These are phyloP conservation scores for Solanum tacnaense DNA, from an alignment of 257 asterid genomes.

Conservation along the genomic window DNA sequence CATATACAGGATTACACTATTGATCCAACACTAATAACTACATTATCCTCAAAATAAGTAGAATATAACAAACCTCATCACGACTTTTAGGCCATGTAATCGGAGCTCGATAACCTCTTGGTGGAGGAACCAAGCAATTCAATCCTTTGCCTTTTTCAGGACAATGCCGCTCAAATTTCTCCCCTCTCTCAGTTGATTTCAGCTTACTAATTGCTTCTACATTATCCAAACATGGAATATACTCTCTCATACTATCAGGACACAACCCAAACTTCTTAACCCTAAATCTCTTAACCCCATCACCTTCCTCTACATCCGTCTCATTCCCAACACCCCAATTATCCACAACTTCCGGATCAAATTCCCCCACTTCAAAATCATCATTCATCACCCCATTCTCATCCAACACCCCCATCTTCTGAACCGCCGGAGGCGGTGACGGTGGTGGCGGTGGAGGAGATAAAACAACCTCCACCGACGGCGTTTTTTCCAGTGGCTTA, in stretches of 20 bases:
- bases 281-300: constrained; percentile 24
- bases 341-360: constrained; percentile 54
- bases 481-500: constrained; percentile 1
- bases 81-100: constrained; percentile 95
- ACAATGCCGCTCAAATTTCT: constrained; percentile 86
- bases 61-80: constrained; percentile 48
- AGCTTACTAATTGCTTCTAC: constrained; percentile 51
- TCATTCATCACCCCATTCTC: constrained; percentile 75
- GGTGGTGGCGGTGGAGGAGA: constrained; percentile 14
- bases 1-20: not conserved
- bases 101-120: constrained; percentile 65
- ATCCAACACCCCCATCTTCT: constrained; percentile 83
- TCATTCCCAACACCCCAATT: constrained; percentile 42
- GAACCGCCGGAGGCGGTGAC: constrained; percentile 37
- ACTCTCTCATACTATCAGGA: constrained; percentile 64
- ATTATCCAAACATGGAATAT: constrained; percentile 90
- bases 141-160: constrained; percentile 55
- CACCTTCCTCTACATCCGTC: constrained; percentile 30
- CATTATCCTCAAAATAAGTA: not conserved
- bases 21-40: not conserved
- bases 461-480: not conserved
- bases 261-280: constrained; percentile 53
- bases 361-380: constrained; percentile 69
- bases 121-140: constrained; percentile 77
- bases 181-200: constrained; percentile 64